Base-by-base conservation (phyloP, 2,329 filamentous ascomycete species). In the Diatrype stigma region DNA sequence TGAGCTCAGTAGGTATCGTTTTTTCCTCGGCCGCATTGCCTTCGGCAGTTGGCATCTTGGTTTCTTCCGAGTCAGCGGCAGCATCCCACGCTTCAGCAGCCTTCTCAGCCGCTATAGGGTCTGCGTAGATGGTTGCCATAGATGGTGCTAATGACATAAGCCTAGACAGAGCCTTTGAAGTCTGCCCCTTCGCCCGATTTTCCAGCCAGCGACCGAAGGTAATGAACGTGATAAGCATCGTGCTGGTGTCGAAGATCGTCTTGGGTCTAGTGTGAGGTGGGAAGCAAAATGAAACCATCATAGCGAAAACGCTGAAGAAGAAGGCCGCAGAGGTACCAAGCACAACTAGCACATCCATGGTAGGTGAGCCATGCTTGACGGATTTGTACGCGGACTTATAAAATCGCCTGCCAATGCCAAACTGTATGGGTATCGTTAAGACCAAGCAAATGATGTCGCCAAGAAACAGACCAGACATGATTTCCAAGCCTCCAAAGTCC, bases 141-240 rank as follows among this genome's bases (percentile, higher is more conserved):
- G 92, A 96, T 1, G 94, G 94, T 23, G 94, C 90, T 45, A 99
- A 77, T 16, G 90, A 96, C 94, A 99, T 99, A 32, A 99, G 82
- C 22, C 86, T 82, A 7, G 93, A 97, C 2, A 99, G 80, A 1
- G 94, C 94, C 66, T 90, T 94, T 5, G 92, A 96, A 0, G 94
- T 99, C 71, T 97, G 90, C 0, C 94, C 94, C 73, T 97, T 99
- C 48, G 94, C 94, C 17, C 86, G 78, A 66, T 97, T 99, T 71
- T 99, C 94, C 17, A 99, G 73, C 73, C 88, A 99, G 34, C 94
- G 86, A 3, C 94, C 90, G 2, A 99, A 73, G 1, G 88, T 91
- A 68, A 96, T 90, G 67, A 99, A 97, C 0, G 91, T 96, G 68
- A 99, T 92, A 47, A 99, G 79, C 94, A 97, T 99, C 21, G 91